Evolutionary conservation across 495 filamentous ascomycete genomes (phyloP).

Genomic region (Thermothielavioides terrestris): DNA sequence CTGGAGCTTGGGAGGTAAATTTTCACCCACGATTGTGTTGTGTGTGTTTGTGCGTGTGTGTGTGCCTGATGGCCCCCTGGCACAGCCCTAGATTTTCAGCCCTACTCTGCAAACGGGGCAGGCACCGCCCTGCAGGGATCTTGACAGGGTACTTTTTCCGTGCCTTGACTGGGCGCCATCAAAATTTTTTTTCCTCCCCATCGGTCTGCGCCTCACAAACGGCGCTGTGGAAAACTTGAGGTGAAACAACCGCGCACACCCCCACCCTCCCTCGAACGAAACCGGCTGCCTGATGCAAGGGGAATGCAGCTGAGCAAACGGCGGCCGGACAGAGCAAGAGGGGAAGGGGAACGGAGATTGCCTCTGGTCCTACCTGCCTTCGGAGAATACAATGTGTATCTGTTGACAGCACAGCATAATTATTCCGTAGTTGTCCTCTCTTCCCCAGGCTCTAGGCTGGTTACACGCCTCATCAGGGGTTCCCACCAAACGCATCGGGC

Average conservation of each 20-base stretch:
- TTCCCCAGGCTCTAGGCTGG: too few species aligned
- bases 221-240: background rate
- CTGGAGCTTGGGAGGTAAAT: too few species aligned
- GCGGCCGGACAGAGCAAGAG: too few species aligned
- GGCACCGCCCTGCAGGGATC: background rate
- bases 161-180: background rate
- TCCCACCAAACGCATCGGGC: too few species aligned
- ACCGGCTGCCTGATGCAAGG: background rate
- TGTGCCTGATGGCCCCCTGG: too few species aligned
- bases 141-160: background rate
- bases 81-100: constrained; percentile 1
- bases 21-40: too few species aligned
- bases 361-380: too few species aligned
- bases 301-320: background rate
- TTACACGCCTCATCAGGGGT: background rate
- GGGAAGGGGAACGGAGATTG: too few species aligned
- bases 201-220: background rate
- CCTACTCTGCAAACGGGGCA: too few species aligned
- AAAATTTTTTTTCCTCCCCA: background rate
- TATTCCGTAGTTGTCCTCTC: background rate
- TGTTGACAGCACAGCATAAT: too few species aligned
- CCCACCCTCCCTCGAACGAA: background rate
- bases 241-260: background rate
- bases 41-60: background rate
- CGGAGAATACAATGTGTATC: too few species aligned